Percentiles rank a stretch among this genome's conserved stretches.
Conservation (phyloP, 108 stramenopile genomes). For the Heterococcus sp. region DNA sequence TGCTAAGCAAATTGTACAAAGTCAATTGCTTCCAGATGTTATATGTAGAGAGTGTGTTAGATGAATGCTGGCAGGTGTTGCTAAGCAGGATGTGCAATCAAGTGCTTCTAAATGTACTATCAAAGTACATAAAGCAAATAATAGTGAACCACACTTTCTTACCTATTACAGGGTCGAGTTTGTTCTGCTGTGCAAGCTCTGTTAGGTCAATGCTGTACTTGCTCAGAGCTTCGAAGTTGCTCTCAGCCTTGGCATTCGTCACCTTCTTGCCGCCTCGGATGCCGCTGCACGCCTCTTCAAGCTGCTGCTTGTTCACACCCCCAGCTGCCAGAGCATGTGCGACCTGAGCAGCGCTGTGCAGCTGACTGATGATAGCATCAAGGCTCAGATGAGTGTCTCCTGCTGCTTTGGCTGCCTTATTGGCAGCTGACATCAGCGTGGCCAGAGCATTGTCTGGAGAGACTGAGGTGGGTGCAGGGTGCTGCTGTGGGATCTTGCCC, state of each 20-base stretch:
- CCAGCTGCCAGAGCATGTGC: background rate
- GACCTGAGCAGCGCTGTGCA: background rate
- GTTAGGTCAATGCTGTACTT: constrained; percentile 39
- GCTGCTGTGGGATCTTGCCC: background rate
- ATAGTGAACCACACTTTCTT: too few species aligned
- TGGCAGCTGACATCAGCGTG: background rate
- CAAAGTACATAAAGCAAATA: constrained; percentile 61
- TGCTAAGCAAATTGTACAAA: background rate
- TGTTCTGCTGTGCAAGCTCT: constrained; percentile 17
- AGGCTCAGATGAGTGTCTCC: background rate
- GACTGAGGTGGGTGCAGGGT: background rate
- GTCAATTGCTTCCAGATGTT: too few species aligned
- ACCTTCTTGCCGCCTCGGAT: background rate
- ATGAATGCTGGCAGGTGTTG: too few species aligned
- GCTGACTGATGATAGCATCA: background rate
- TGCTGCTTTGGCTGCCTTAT: background rate
- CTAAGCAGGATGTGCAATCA: too few species aligned
- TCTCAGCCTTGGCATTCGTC: constrained; percentile 1
- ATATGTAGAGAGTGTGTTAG: too few species aligned
- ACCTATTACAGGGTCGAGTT: constrained; percentile 46
- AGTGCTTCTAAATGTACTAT: constrained; percentile 46
- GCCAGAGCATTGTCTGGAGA: background rate
- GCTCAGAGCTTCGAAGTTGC: constrained; percentile 3
- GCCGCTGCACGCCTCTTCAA: background rate
- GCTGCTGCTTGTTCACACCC: background rate